phyloP scores from a whole-genome alignment of 768 basidiomycete genomes.

The Russula ochroleuca region DNA sequence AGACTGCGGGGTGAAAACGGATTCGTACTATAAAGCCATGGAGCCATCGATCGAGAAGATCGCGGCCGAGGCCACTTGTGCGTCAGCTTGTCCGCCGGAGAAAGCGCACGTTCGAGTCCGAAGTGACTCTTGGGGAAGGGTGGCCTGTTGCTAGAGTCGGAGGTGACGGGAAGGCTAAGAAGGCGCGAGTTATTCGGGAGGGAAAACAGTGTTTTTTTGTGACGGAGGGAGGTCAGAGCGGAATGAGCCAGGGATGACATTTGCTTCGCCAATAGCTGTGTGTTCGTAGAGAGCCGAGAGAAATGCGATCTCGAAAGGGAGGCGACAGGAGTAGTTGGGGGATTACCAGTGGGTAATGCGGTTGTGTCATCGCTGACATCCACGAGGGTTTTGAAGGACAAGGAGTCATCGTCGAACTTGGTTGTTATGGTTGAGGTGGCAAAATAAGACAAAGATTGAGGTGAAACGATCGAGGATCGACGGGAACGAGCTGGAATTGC shows the following conservation, averaged over 20 bases:
- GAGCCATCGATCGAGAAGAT: constrained; percentile 27
- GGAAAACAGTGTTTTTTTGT: neutral
- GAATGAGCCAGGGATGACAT: neutral
- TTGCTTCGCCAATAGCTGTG: neutral
- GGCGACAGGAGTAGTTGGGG: neutral
- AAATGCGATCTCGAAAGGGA: neutral
- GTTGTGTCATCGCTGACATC: neutral
- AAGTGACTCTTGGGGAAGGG: neutral
- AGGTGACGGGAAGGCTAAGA: neutral
- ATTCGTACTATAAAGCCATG: constrained; percentile 1
- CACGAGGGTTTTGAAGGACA: neutral
- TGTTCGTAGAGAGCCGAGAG: neutral
- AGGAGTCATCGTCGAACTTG: neutral
- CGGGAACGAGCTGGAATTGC: constrained; percentile 7
- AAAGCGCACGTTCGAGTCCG: neutral
- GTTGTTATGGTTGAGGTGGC: neutral
- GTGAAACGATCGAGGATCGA: constrained; percentile 1
- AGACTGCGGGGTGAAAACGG: constrained; percentile 20
- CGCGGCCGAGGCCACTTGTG: constrained; percentile 49
- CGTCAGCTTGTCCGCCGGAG: constrained; percentile 41
- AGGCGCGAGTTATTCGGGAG: neutral
- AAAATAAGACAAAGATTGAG: neutral
- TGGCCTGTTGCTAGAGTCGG: neutral
- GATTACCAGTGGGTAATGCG: neutral
- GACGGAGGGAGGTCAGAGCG: neutral